Conservation (phyloP, 495 filamentous ascomycete species). For the Stereocaulon alpinum region DNA sequence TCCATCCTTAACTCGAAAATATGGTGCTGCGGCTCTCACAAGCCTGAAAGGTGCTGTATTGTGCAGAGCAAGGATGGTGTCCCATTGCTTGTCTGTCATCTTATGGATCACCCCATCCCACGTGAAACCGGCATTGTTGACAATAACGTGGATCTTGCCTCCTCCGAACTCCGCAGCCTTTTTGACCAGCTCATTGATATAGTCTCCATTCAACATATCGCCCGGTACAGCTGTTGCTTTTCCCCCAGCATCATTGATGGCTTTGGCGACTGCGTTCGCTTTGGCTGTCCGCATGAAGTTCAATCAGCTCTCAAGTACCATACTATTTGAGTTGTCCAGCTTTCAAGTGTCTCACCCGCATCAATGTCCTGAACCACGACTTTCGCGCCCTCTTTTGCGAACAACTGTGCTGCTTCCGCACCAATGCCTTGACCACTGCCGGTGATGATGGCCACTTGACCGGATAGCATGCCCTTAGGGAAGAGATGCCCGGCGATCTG, state of each 20-base stretch:
- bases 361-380: constrained; percentile 79
- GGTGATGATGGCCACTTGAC: constrained; percentile 77
- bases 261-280: constrained; percentile 47
- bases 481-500: constrained; percentile 70
- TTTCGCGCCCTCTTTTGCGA: constrained; percentile 77
- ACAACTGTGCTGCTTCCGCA: constrained; percentile 68
- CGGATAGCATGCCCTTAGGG: constrained; percentile 63
- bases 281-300: constrained; percentile 38
- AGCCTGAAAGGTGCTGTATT: constrained; percentile 75
- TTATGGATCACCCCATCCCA: constrained; percentile 91
- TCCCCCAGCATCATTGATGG: constrained; percentile 53
- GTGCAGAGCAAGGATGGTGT: constrained; percentile 73
- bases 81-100: constrained; percentile 88
- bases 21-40: constrained; percentile 65
- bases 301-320: not conserved
- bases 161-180: constrained; percentile 66
- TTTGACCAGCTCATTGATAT: constrained; percentile 59
- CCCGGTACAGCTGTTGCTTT: constrained; percentile 60
- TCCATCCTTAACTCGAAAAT: constrained; percentile 77
- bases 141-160: constrained; percentile 79
- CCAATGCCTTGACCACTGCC: constrained; percentile 85
- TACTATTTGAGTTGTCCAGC: not conserved
- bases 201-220: constrained; percentile 57
- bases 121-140: constrained; percentile 83
- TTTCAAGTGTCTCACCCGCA: constrained; percentile 37